Percentiles rank a stretch among this genome's conserved stretches.
phyloP scores from a whole-genome alignment of 352 stramenopile genomes.

The Pythium utonaiense region DNA sequence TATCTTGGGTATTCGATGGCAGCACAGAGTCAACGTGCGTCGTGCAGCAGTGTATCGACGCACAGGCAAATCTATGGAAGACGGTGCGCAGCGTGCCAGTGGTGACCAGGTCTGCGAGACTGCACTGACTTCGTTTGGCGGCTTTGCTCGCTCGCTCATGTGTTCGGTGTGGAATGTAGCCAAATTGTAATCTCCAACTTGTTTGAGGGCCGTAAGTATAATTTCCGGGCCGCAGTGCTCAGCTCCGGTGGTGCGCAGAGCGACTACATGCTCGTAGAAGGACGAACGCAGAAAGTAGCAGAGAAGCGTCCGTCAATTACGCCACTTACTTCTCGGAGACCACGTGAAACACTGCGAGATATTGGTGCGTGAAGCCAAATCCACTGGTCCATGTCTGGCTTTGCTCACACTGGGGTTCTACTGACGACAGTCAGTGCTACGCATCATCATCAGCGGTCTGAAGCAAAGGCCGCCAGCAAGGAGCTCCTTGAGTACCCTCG shows the following conservation, averaged over 20 bases:
- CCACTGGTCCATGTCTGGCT: too few species aligned
- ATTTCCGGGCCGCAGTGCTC: slow-evolving; percentile 25
- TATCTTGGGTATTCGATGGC: slow-evolving; percentile 11
- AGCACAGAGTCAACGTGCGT: slow-evolving; percentile 8
- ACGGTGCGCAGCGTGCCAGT: slow-evolving; percentile 18
- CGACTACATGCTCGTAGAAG: slow-evolving; percentile 15
- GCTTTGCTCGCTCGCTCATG: too few species aligned
- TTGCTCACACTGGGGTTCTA: neutral
- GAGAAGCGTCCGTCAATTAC: neutral
- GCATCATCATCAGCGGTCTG: neutral
- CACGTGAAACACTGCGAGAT: neutral
- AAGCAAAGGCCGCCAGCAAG: neutral
- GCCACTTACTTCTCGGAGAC: neutral
- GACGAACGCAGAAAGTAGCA: neutral
- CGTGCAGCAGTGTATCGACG: slow-evolving; percentile 26
- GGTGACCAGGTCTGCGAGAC: too few species aligned
- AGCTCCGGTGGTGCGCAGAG: slow-evolving; percentile 10
- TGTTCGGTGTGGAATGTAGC: neutral
- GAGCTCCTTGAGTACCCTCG: neutral
- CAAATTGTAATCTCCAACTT: slow-evolving; percentile 15
- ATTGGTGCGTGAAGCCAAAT: slow-evolving; percentile 1
- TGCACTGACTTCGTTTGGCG: too few species aligned
- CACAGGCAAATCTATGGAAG: slow-evolving; percentile 23
- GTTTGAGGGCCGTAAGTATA: slow-evolving; percentile 23
- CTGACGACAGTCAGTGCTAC: neutral